A percentile compares a stretch with the other conserved stretches of the same genome.
Evolutionary conservation across 768 basidiomycete species (phyloP).

Genomic region (Russula griseocarnosa): DNA sequence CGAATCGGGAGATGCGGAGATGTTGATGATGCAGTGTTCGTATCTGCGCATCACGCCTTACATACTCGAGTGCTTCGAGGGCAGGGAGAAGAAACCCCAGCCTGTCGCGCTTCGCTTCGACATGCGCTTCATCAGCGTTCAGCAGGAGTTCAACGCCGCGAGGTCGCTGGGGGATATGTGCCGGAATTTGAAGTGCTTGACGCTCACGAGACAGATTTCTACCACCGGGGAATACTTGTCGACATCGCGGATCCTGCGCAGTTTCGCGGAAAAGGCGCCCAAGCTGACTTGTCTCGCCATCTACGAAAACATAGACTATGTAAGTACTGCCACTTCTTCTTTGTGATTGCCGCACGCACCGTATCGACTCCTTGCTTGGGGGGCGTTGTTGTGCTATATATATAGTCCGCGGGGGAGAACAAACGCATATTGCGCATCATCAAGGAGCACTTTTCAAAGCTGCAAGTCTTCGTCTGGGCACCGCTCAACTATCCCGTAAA

Average conservation of each 20-base stretch:
- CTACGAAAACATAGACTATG: constrained; percentile 24
- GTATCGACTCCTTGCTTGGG: too few species aligned
- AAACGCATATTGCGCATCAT: constrained; percentile 21
- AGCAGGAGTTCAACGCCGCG: constrained; percentile 16
- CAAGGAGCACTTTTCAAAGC: constrained; percentile 14
- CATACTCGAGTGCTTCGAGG: constrained; percentile 19
- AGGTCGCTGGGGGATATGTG: neutral
- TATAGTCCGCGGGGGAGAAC: constrained; percentile 24
- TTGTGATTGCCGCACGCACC: too few species aligned
- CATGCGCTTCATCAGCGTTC: constrained; percentile 14
- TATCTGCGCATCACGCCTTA: constrained; percentile 20
- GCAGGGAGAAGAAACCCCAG: constrained; percentile 5
- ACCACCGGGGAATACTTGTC: constrained; percentile 19
- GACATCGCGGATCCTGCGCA: constrained; percentile 15
- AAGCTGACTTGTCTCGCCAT: constrained; percentile 21
- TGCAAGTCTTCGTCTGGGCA: constrained; percentile 26
- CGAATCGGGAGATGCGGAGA: neutral
- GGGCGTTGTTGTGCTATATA: too few species aligned
- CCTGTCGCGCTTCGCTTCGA: constrained; percentile 17
- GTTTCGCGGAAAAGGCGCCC: constrained; percentile 19
- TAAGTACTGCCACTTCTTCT: neutral
- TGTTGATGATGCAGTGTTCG: neutral
- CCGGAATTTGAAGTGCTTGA: constrained; percentile 19
- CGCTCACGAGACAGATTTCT: constrained; percentile 8
- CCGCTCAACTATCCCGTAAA: constrained; percentile 12